These are phyloP conservation scores for Brassica nigra DNA, from an alignment of 345 rosid genomes.

Conservation along the genomic window DNA sequence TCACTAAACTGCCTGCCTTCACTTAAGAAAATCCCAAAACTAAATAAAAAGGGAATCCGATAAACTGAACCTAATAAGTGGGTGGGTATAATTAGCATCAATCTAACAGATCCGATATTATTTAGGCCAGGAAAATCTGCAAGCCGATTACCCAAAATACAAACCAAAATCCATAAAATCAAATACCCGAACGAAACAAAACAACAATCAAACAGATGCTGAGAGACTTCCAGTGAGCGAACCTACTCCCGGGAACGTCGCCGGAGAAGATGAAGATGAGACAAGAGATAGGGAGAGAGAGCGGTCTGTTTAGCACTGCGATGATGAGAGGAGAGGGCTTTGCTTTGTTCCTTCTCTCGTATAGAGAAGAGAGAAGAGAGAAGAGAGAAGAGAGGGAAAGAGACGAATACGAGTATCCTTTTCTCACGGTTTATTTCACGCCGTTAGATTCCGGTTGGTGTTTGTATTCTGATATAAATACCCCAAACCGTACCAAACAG, in stretches of 20 bases:
- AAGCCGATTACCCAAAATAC: background rate
- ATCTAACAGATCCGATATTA: conserved; percentile 53
- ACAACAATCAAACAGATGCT: conserved; percentile 6
- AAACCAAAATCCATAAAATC: background rate
- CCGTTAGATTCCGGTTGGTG: conserved; percentile 43
- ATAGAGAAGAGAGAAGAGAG: conserved; percentile 16
- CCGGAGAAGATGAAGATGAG: conserved; percentile 21
- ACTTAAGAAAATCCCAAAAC: background rate
- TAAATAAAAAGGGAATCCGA: background rate
- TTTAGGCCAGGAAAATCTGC: conserved; percentile 37
- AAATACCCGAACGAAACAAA: background rate
- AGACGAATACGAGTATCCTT: conserved; percentile 49
- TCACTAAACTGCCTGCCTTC: conserved; percentile 20
- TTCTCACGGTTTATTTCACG: conserved; percentile 56
- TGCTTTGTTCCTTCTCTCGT: conserved; percentile 31
- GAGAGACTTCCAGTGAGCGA: conserved; percentile 6
- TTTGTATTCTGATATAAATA: background rate
- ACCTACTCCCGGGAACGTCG: conserved; percentile 25
- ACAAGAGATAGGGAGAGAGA: background rate
- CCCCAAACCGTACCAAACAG: conserved; percentile 14
- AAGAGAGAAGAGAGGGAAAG: conserved; percentile 29
- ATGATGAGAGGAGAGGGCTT: conserved; percentile 20
- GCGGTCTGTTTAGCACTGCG: conserved; percentile 22
- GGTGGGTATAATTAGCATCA: background rate
- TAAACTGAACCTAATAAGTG: conserved; percentile 14